Base-by-base conservation (phyloP, 2,329 filamentous ascomycete genomes). In the Botryotinia calthae region DNA sequence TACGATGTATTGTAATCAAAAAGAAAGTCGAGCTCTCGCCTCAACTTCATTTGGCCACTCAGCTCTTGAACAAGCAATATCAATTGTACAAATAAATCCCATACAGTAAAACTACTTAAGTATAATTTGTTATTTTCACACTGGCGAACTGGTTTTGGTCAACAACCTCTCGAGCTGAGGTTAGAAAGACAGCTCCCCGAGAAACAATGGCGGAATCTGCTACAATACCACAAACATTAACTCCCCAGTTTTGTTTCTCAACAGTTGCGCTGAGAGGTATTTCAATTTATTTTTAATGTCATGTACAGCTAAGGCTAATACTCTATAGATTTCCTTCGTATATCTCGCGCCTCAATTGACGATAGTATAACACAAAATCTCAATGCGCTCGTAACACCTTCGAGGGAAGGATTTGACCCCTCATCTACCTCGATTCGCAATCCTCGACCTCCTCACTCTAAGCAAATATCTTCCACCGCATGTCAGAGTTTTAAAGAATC, bases 341-440 rank as follows among this genome's bases (percentile, higher is more conserved):
- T 96, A 76, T 98, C 95, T 16, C 90, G 96, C 76, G 87, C 89
- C 70, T 89, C 92, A 65, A 91, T 98, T 79, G 96, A 99, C 83
- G 96, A 99, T 83, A 94, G 93, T 62, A 98, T 99, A 80, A 90
- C 90, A 0, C 95, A 97, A 80, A 95, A 97, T 79, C 89, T 99
- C 74, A 98, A 98, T 84, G 93, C 94, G 1, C 87, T 98, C 54
- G 84, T 93, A 62, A 95, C 91, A 0, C 95, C 95, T 0, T 87
- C 93, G 20, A 84, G 86, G 62, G 82, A 83, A 56, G 89, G 90
- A 25, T 98, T 97, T 82, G 92, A 97, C 80, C 93, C 95, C 1
- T 84, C 87, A 0, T 95, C 93, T 1, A 97, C 94, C 1, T 88
- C 90, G 0, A 84, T 87, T 22, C 88, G 91, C 69, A 84, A 85